A percentile compares a stretch with the other conserved stretches of the same genome.
These are phyloP conservation scores for Aspergillus alliaceus DNA, from an alignment of 2,329 filamentous ascomycete genomes.

Conservation along the genomic window DNA sequence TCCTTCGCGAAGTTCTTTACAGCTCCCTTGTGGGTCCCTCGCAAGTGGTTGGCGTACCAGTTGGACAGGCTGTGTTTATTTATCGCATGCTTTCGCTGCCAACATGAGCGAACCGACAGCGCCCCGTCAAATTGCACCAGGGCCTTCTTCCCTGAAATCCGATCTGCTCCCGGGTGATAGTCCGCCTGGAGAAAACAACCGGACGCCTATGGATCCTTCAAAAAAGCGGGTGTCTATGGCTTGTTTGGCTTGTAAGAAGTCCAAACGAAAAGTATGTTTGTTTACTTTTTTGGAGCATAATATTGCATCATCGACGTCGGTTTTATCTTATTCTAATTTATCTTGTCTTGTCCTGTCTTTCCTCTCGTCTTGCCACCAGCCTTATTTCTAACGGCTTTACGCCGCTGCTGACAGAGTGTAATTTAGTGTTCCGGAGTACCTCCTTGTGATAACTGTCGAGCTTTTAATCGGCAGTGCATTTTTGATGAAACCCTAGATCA, in stretches of 20 bases:
- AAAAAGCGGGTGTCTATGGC: constrained; percentile 43
- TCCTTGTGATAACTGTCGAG: constrained; percentile 41
- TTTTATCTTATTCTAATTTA: neutral
- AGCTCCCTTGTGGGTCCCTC: neutral
- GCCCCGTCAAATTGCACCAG: constrained; percentile 26
- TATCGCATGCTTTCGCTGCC: constrained; percentile 2
- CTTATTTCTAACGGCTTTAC: too few relatives aligned
- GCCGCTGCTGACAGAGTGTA: neutral
- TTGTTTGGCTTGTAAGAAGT: constrained; percentile 42
- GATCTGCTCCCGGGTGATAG: constrained; percentile 8
- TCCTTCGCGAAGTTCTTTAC: neutral
- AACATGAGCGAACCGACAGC: constrained; percentile 20
- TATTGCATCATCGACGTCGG: neutral
- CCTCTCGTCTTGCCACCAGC: neutral
- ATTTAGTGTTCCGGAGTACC: constrained; percentile 37
- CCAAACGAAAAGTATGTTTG: constrained; percentile 36
- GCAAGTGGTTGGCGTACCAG: neutral
- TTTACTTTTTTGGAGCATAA: neutral
- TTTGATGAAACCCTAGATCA: constrained; percentile 63
- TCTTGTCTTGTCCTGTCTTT: neutral
- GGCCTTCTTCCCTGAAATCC: constrained; percentile 17
- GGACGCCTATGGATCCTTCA: constrained; percentile 15
- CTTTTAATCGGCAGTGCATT: constrained; percentile 43
- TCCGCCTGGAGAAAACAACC: constrained; percentile 9
- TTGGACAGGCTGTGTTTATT: constrained; percentile 5